Evolutionary conservation across 306 rosid species (phyloP).

Genomic region (Dalbergia oliveri): DNA sequence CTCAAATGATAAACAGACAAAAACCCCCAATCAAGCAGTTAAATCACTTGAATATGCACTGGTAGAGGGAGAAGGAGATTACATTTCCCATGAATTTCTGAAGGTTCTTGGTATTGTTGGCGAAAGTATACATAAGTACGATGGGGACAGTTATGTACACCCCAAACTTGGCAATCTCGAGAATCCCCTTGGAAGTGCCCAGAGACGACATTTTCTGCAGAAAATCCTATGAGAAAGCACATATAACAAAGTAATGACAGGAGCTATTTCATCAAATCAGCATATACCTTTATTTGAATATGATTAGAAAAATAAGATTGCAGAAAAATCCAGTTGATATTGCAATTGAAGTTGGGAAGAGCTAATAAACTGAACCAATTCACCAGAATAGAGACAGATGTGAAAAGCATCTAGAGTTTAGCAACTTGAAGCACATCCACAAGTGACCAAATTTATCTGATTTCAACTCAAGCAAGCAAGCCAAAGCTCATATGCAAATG

Average conservation of each 20-base stretch:
- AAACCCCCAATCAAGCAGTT: neutral
- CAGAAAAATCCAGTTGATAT: slow-evolving; percentile 27
- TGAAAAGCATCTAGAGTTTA: neutral
- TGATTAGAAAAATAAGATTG: neutral
- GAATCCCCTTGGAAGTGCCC: slow-evolving; percentile 81
- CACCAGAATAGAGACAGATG: neutral
- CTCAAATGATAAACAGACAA: neutral
- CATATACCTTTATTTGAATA: slow-evolving; percentile 31
- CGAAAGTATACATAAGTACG: slow-evolving; percentile 78
- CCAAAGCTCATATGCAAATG: neutral
- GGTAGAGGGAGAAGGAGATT: slow-evolving; percentile 22
- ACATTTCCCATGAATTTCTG: slow-evolving; percentile 87
- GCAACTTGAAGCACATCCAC: neutral
- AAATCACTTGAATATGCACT: neutral
- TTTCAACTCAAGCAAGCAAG: neutral
- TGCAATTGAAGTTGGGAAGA: slow-evolving; percentile 25
- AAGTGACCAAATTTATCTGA: neutral
- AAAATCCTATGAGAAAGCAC: slow-evolving; percentile 6
- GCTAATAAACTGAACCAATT: neutral
- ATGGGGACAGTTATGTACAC: slow-evolving; percentile 76
- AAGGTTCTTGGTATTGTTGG: slow-evolving; percentile 72
- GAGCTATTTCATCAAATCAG: neutral
- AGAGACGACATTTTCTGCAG: slow-evolving; percentile 60
- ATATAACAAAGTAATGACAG: neutral
- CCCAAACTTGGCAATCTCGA: slow-evolving; percentile 91